Base-by-base conservation (phyloP, 495 filamentous ascomycete species). In the Penicillium flavigenum region DNA sequence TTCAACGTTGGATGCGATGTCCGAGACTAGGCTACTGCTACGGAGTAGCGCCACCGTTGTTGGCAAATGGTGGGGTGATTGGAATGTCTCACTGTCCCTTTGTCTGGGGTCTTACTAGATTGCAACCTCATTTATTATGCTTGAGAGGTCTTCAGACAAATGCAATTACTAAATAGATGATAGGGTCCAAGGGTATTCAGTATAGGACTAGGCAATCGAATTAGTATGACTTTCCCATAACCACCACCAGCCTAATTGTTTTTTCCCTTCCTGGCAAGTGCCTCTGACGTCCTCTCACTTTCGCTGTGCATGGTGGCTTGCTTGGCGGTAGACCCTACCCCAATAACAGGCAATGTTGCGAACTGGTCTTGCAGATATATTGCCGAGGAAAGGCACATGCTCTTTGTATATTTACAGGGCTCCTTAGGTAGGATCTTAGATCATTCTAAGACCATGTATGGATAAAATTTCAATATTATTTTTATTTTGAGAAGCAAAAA, bases 231-330 rank as follows among this genome's bases (percentile, higher is more conserved):
- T 2, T 17, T 2, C 12, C 17, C 27, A 4, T 29, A 17, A 38
- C 24, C 36, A 54, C 14, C 7, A 14, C 11, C 9, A 31, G 22
- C 17, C 26, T 14, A 17, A 17, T 39, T n/a, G 17, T 11, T 14
- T 5, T 20, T 44, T 11, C 11, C 4, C 32, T n/a, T n/a, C n/a
- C n/a, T n/a, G n/a, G n/a, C 1, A 20, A 20, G 32, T 38, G 16
- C 42, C 46, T 52, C 43, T 52, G 45, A 43, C 56, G 36, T 57
- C 22, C 12, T 32, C 41, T 44, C 45, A 64, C 45, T 44, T 32
- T 31, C 24, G 19, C 26, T 38, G 31, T 62, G 59, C 62, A 64
- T 61, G 59, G 44, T 64, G 62, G 62, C 62, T 64, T 56, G 62
- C 56, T 62, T 47, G 51, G 57, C 55, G 57, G 61, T 36, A 54